These are phyloP conservation scores for Scenedesmus sp. DNA, from an alignment of 163 green algal genomes.

Conservation along the genomic window DNA sequence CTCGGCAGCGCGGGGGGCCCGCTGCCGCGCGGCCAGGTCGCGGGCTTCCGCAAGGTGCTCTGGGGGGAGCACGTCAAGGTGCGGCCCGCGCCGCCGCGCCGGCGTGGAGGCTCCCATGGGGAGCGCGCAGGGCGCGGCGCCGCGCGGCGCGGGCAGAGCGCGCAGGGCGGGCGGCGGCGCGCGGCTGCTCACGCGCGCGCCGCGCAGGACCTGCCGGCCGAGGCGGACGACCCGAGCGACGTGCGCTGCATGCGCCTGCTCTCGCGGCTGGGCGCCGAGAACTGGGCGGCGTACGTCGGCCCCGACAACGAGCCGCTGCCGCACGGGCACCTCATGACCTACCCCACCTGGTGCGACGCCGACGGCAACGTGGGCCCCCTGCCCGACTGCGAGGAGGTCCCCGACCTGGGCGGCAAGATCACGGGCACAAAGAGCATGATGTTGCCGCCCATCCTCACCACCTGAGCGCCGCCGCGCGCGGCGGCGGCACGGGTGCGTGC, in stretches of 20 bases:
- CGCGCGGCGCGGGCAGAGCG: no score
- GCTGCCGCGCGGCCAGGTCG: constrained; percentile 46
- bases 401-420: constrained; percentile 40
- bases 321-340: constrained; percentile 44
- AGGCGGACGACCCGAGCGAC: constrained; percentile 34
- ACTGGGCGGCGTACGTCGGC: constrained; percentile 31
- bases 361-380: constrained; percentile 30
- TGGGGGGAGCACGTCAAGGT: constrained; percentile 48
- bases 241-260: constrained; percentile 24
- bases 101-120: no score
- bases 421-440: constrained; percentile 16
- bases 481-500: no score
- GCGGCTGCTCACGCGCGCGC: not conserved
- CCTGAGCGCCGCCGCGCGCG: not conserved
- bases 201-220: constrained; percentile 5
- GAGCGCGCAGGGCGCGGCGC: no score
- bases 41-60: constrained; percentile 52
- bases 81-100: not conserved
- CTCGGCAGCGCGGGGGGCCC: not conserved
- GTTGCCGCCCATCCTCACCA: constrained; percentile 45
- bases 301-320: constrained; percentile 5
- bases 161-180: no score
- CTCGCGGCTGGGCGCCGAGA: not conserved
- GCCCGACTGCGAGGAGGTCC: constrained; percentile 25
- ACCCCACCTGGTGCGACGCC: constrained; percentile 32